Conservation (phyloP, 257 asterid species). For the Nicotiana obtusifolia region DNA sequence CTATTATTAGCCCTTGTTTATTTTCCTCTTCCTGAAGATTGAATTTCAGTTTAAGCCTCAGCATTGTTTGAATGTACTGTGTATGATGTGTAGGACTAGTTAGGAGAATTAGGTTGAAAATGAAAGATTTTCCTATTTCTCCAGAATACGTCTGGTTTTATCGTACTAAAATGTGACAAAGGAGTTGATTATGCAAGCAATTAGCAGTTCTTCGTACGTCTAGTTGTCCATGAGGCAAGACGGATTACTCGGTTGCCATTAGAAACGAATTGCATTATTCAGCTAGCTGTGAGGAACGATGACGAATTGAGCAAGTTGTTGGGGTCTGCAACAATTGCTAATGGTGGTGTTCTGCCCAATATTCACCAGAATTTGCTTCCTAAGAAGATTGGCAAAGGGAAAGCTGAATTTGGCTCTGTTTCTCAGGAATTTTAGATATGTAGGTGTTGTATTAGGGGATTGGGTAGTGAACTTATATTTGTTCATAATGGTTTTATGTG, state of each 20-base stretch:
- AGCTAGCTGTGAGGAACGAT: conserved; percentile 19
- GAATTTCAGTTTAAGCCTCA: not conserved
- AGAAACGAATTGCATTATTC: not conserved
- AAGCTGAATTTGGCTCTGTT: conserved; percentile 28
- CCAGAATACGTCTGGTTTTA: not conserved
- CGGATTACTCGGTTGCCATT: not conserved
- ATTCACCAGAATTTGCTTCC: conserved; percentile 46
- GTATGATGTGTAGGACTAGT: not conserved
- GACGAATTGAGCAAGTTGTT: conserved; percentile 59
- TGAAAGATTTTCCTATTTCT: not conserved
- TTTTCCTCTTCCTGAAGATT: not conserved
- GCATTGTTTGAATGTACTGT: not conserved
- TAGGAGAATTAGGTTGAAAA: not conserved
- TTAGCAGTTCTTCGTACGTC: not conserved
- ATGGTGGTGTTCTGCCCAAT: conserved; percentile 66
- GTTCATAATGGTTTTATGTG: not conserved
- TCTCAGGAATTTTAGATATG: conserved; percentile 52
- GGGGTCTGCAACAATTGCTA: conserved; percentile 48
- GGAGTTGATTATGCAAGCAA: not conserved
- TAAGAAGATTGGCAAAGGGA: too few relatives aligned
- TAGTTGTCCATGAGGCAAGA: not conserved
- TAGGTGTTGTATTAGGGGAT: not conserved
- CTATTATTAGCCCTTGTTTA: not conserved
- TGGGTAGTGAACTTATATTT: not conserved
- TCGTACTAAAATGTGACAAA: not conserved